Conservation (phyloP, 805 yeast species). For the Zygoascus tannicola region DNA sequence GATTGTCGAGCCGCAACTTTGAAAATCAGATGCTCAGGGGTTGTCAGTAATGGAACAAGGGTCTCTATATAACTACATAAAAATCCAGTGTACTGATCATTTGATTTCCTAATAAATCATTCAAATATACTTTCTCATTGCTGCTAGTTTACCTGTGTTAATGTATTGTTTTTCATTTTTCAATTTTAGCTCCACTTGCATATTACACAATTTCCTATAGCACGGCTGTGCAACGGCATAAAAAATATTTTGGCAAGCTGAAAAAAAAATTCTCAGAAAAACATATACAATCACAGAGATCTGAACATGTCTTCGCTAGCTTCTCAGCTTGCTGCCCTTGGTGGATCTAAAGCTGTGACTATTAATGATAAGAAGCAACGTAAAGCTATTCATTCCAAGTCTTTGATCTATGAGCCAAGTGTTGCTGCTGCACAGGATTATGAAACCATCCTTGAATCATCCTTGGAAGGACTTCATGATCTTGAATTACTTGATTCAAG, state of each 20-base stretch:
- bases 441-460: conserved; percentile 64
- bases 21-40: too few relatives aligned
- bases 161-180: too few relatives aligned
- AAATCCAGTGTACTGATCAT: too few relatives aligned
- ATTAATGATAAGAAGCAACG: conserved; percentile 80
- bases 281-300: not conserved
- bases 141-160: too few relatives aligned
- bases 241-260: not conserved
- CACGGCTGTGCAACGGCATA: not conserved
- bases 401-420: conserved; percentile 76
- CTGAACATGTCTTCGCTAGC: conserved; percentile 48
- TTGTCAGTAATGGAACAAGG: too few relatives aligned
- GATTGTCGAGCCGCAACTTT: too few relatives aligned
- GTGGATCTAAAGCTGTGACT: conserved; percentile 41
- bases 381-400: conserved; percentile 79
- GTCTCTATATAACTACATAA: too few relatives aligned
- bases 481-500: conserved; percentile 64
- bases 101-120: too few relatives aligned
- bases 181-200: too few relatives aligned
- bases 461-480: conserved; percentile 68
- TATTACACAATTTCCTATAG: too few relatives aligned
- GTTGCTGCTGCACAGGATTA: conserved; percentile 93
- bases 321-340: conserved; percentile 65
- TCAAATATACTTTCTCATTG: too few relatives aligned
- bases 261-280: too few relatives aligned